Base-by-base conservation (phyloP, 2,329 filamentous ascomycete species). In the Diaporthe aspalathi region DNA sequence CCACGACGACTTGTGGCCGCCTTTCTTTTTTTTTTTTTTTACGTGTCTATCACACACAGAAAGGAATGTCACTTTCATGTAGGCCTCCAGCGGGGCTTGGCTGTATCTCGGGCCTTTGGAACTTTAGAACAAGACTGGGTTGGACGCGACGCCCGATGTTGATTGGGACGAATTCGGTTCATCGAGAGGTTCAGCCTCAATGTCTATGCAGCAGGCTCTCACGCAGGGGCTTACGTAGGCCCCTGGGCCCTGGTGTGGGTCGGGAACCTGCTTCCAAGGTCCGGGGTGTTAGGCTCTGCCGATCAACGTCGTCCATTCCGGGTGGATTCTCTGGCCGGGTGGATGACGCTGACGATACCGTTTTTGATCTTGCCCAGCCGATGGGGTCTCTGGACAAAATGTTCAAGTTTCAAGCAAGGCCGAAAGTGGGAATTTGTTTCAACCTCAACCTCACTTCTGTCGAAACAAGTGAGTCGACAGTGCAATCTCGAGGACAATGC, bases 151-250 rank as follows among this genome's bases (percentile, higher is more conserved):
- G 49, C 20, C 60, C 43, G 60, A 62, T 9, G 40, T 20, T 14
- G 60, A 22, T 49, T 63, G 60, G 43, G 43, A 49, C 29, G 60
- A 22, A n/a, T 22, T 63, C 20, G 27, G 22, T 17, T 35, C 43
- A 35, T 35, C 20, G 60, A 35, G 43, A 63, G 43, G 43, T 63
- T 49, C 60, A 63, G 43, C 60, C 43, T 63, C 60, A 63, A 49
- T 22, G 27, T 12, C 17, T n/a, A 14, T 49, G 17, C 57, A 32
- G 17, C 27, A 62, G n/a, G 57, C 57, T 47, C 27, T 45, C 57
- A 63, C 57, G 43, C 60, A 63, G 60, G 60, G 60, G 60, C 60
- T 63, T 49, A 63, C 60, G 60, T 63, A 63, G 60, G 11, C 60
- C 60, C 60, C 60, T 63, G n/a, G 60, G 60, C 20, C 45, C n/a